phyloP scores from a whole-genome alignment of 176 grass and related monocot species.

The Triticum turgidum region DNA sequence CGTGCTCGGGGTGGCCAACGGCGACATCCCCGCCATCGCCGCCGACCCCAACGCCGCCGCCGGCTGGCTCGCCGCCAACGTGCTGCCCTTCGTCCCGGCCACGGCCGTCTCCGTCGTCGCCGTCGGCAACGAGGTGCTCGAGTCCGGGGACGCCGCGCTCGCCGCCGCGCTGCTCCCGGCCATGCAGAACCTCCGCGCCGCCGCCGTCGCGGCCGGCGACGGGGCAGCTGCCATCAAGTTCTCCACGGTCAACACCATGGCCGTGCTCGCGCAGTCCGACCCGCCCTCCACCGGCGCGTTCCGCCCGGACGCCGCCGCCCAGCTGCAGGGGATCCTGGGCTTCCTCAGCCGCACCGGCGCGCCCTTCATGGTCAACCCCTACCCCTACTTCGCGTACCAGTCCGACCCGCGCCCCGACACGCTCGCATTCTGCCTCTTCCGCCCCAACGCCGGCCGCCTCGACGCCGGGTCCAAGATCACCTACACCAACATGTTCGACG shows the following conservation, averaged over 20 bases:
- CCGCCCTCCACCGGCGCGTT: conserved; percentile 85
- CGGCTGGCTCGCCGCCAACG: conserved; percentile 75
- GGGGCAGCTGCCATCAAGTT: conserved; percentile 43
- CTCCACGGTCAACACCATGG: conserved; percentile 94
- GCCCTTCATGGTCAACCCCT: conserved; percentile 97
- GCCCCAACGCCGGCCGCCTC: conserved; percentile 71
- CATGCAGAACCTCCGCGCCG: conserved; percentile 78
- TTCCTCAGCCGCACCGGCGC: conserved; percentile 72
- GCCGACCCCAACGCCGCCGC: conserved; percentile 67
- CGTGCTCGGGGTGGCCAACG: conserved; percentile 77
- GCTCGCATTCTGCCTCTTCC: conserved; percentile 94
- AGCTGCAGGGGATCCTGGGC: conserved; percentile 57
- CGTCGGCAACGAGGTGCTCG: conserved; percentile 88
- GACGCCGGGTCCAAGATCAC: conserved; percentile 64
- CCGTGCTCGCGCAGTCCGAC: conserved; percentile 81
- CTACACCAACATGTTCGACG: conserved; percentile 99
- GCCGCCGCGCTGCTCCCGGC: conserved; percentile 74
- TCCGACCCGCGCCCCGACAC: conserved; percentile 76
- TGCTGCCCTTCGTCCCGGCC: conserved; percentile 65
- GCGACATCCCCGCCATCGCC: conserved; percentile 85
- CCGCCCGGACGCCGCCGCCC: conserved; percentile 53
- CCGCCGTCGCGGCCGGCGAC: conserved; percentile 41
- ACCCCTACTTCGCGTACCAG: conserved; percentile 97
- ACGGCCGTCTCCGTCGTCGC: conserved; percentile 57
- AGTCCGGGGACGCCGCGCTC: conserved; percentile 70